A percentile compares a stretch with the other conserved stretches of the same genome.
These are phyloP conservation scores for Carnegiea gigantea DNA, from an alignment of 179 eudicot genomes.

Conservation along the genomic window DNA sequence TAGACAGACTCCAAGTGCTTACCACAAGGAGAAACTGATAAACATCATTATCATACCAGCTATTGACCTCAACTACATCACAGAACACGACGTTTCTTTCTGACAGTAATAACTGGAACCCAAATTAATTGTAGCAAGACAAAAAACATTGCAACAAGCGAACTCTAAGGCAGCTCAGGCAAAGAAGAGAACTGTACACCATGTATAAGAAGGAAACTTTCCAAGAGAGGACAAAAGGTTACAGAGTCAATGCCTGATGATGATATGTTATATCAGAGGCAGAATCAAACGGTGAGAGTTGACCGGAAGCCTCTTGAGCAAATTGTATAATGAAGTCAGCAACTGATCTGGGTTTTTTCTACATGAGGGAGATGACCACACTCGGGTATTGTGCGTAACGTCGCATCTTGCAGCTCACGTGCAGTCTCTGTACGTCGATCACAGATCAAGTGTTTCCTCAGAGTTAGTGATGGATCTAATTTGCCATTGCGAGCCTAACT, in stretches of 20 bases:
- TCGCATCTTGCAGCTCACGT: conserved; percentile 51
- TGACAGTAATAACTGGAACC: neutral
- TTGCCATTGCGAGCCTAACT: too few relatives aligned
- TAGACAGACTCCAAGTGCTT: neutral
- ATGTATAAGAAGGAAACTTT: neutral
- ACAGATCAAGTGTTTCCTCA: neutral
- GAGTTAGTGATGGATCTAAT: neutral
- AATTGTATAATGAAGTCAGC: conserved; percentile 51
- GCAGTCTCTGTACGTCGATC: conserved; percentile 47
- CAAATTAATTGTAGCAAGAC: neutral
- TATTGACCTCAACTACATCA: neutral
- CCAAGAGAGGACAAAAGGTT: neutral
- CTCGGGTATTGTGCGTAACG: conserved; percentile 42
- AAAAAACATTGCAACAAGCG: neutral
- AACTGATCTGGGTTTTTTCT: conserved; percentile 51
- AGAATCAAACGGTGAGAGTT: conserved; percentile 23
- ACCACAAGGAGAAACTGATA: too few relatives aligned
- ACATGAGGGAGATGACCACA: conserved; percentile 79
- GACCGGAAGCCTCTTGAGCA: conserved; percentile 27
- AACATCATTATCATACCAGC: neutral
- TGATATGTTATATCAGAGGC: neutral
- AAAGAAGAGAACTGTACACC: neutral
- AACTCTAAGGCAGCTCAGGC: too few relatives aligned
- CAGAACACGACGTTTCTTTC: neutral
- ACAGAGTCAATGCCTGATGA: neutral